Evolutionary conservation across 768 basidiomycete species (phyloP), one percentile per base, ranked within the genome.

Genomic region (Phlegmacium glaucopus): DNA sequence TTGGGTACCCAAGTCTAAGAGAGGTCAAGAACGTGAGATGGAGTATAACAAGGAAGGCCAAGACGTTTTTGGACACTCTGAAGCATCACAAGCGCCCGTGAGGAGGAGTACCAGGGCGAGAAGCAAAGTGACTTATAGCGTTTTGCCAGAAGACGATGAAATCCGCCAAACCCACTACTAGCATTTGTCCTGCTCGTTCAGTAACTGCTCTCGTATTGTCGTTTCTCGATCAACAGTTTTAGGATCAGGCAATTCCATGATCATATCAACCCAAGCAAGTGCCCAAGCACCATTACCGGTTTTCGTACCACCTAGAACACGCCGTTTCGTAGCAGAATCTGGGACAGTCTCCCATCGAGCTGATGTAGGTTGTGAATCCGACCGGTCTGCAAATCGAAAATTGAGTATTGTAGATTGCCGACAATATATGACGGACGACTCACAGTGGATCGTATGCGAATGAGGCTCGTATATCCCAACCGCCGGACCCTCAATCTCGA

Each of bases 401-500:
- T 51, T 35, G 5, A 11, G 29, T 25, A 49, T 49, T 26, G 27
- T 34, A 35, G 39, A 48, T 17, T 30, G 46, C 30, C 6, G 27
- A 16, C 40, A 32, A 28, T 9, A 49, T 39, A 32, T 11, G 38
- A 39, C 9, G 35, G 52, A 15, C 49, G 45, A 72, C 84, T 59
- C 60, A 91, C 90, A 89, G 57, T 85, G 78, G 6, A 91, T 76
- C 27, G 84, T 61, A 32, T 84, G 83, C 0, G 84, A 77, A 60
- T 95, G 91, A 7, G 90, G 83, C 55, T 95, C 93, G 57, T 93
- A 94, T 16, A 84, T 72, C 1, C 90, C 91, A 35, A 82, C 55
- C 1, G 85, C 83, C 38, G 76, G 69, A 5, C 39, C 48, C 11
- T 50, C 27, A 10, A 55, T 57, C 6, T 61, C 60, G 29, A 55